Evolutionary conservation across 1,139 yeast genomes (phyloP).

Genomic region (Debaryomyces sp.): DNA sequence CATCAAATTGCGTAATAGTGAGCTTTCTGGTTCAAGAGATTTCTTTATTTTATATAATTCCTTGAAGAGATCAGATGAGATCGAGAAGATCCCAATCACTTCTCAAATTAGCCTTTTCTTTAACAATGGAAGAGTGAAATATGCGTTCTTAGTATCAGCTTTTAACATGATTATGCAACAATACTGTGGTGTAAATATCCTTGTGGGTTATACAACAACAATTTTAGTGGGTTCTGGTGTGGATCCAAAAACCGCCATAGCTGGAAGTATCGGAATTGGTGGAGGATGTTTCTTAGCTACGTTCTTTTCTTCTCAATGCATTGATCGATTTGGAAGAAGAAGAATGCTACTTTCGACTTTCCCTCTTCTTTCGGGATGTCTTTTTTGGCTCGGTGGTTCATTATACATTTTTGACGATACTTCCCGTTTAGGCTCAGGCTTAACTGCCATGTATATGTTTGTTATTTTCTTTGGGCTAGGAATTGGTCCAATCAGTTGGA

Average conservation of each 20-base stretch:
- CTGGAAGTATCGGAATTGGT: slow-evolving; percentile 89
- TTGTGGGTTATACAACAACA: slow-evolving; percentile 78
- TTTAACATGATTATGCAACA: slow-evolving; percentile 90
- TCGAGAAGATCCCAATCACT: slow-evolving; percentile 53
- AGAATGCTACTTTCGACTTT: not conserved
- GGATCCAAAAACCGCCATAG: slow-evolving; percentile 58
- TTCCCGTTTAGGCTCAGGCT: slow-evolving; percentile 66
- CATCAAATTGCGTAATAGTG: slow-evolving; percentile 49
- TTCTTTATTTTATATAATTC: slow-evolving; percentile 70
- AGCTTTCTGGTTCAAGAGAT: slow-evolving; percentile 73
- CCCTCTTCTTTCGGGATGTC: not conserved
- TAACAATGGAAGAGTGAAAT: slow-evolving; percentile 78
- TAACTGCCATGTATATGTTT: slow-evolving; percentile 74
- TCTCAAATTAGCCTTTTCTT: slow-evolving; percentile 57
- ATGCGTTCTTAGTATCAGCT: slow-evolving; percentile 80
- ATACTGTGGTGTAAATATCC: slow-evolving; percentile 88
- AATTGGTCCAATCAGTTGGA: slow-evolving; percentile 90
- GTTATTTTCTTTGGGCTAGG: slow-evolving; percentile 79
- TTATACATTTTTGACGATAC: slow-evolving; percentile 27
- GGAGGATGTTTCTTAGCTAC: slow-evolving; percentile 81
- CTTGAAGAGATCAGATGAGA: slow-evolving; percentile 64
- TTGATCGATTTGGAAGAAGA: not conserved
- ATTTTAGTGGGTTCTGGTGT: slow-evolving; percentile 73
- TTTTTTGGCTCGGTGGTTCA: not conserved
- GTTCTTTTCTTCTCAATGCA: slow-evolving; percentile 56